Evolutionary conservation across 169 alveolate genomes (phyloP).

Genomic region (Babesia gibsoni): DNA sequence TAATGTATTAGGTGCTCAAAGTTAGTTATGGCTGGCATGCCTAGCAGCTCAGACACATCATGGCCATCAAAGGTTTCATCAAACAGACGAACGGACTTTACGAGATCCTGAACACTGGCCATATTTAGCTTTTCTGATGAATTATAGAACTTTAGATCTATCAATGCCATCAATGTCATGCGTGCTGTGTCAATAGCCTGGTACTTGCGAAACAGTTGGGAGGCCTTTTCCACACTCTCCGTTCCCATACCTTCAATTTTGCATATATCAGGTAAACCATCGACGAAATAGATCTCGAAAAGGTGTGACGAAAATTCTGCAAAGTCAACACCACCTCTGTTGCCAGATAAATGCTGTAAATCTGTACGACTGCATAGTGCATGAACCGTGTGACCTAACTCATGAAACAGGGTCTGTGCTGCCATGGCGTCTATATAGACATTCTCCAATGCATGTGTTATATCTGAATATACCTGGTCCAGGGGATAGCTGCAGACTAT

Average conservation of each 20-base stretch:
- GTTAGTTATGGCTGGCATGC: conserved; percentile 63
- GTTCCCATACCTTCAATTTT: conserved; percentile 23
- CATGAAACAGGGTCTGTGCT: conserved; percentile 70
- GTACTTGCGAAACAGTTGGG: neutral
- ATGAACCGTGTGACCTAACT: conserved; percentile 77
- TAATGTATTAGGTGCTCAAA: conserved; percentile 74
- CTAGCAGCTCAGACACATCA: conserved; percentile 4
- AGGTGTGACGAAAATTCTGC: conserved; percentile 78
- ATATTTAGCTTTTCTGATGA: neutral
- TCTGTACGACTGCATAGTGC: conserved; percentile 71
- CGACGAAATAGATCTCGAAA: conserved; percentile 60
- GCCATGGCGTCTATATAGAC: conserved; percentile 50
- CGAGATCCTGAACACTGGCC: neutral
- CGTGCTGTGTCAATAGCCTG: conserved; percentile 46
- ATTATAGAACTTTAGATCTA: conserved; percentile 34
- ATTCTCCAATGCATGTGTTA: neutral
- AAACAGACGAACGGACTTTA: conserved; percentile 2
- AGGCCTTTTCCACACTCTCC: neutral
- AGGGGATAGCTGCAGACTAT: conserved; percentile 65
- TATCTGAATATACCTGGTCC: neutral
- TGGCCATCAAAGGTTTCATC: conserved; percentile 10
- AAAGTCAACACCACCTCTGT: conserved; percentile 76
- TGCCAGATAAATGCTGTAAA: conserved; percentile 76
- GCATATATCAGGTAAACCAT: conserved; percentile 17
- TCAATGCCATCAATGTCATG: conserved; percentile 20